Evolutionary conservation across 257 asterid genomes (phyloP).

Genomic region (Nicotiana tabacum): DNA sequence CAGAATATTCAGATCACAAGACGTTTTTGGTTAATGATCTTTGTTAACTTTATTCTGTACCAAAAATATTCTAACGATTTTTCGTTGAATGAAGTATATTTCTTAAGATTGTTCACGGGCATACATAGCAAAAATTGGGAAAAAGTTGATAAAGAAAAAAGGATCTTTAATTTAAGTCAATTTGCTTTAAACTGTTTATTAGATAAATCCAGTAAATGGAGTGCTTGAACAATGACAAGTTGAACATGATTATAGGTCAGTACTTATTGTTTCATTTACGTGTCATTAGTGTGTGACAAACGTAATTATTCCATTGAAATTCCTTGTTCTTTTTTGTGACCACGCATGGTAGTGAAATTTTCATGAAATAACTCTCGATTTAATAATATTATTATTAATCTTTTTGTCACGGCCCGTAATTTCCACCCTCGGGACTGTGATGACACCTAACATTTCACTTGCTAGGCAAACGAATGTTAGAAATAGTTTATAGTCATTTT

Average conservation of each 20-base stretch:
- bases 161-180: background rate
- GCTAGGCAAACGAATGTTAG: no score
- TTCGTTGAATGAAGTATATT: background rate
- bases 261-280: no score
- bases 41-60: background rate
- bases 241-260: background rate
- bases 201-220: background rate
- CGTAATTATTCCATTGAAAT: background rate
- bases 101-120: background rate
- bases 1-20: background rate
- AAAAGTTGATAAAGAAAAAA: background rate
- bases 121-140: background rate
- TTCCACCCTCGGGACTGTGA: no score
- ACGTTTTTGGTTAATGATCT: background rate
- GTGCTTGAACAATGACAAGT: background rate
- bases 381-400: no score
- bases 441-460: no score
- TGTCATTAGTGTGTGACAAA: background rate
- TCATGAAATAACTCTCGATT: no score
- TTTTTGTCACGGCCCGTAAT: no score
- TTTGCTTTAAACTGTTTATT: background rate
- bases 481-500: no score
- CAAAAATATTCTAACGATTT: background rate
- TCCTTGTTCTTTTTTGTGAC: background rate
- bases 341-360: no score